A percentile compares a stretch with the other conserved stretches of the same genome.
phyloP scores from a whole-genome alignment of 2,329 filamentous ascomycete species.

The Ophiostoma tasmaniense region DNA sequence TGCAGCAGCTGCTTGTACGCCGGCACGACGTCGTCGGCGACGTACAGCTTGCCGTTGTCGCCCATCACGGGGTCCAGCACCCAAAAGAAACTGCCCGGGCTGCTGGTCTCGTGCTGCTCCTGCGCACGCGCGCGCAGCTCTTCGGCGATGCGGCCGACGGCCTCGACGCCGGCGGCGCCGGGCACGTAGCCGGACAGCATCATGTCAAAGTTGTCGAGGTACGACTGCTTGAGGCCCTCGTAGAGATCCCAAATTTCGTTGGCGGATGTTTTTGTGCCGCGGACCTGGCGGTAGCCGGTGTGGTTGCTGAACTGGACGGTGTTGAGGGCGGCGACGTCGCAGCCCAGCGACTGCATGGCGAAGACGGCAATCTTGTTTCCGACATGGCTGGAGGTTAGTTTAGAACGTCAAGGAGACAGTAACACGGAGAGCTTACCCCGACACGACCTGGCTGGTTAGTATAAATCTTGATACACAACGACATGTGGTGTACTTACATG shows the following conservation, averaged over 20 bases:
- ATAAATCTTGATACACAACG: neutral
- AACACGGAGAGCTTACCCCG: constrained; percentile 49
- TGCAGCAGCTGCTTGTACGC: constrained; percentile 74
- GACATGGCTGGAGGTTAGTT: constrained; percentile 60
- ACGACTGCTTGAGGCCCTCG: constrained; percentile 71
- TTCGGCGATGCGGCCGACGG: constrained; percentile 73
- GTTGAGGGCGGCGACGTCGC: constrained; percentile 87
- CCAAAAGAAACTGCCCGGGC: constrained; percentile 86
- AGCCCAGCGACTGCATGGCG: constrained; percentile 86
- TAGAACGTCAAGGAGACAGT: too few relatives aligned
- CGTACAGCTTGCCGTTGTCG: constrained; percentile 85
- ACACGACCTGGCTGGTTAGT: constrained; percentile 51
- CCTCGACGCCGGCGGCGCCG: constrained; percentile 72
- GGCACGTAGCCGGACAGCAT: constrained; percentile 93
- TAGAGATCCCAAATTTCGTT: constrained; percentile 79
- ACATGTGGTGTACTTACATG: constrained; percentile 59
- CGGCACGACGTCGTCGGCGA: constrained; percentile 82
- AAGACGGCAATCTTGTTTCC: constrained; percentile 97
- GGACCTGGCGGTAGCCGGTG: constrained; percentile 82
- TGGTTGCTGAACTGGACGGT: constrained; percentile 99
- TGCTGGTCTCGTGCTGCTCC: constrained; percentile 28
- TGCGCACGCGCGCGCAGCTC: constrained; percentile 63
- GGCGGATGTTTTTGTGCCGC: constrained; percentile 72
- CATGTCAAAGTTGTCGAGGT: constrained; percentile 84
- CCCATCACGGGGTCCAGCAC: constrained; percentile 98